Base-by-base conservation (phyloP, 495 filamentous ascomycete genomes). In the Amniculicola lignicola region DNA sequence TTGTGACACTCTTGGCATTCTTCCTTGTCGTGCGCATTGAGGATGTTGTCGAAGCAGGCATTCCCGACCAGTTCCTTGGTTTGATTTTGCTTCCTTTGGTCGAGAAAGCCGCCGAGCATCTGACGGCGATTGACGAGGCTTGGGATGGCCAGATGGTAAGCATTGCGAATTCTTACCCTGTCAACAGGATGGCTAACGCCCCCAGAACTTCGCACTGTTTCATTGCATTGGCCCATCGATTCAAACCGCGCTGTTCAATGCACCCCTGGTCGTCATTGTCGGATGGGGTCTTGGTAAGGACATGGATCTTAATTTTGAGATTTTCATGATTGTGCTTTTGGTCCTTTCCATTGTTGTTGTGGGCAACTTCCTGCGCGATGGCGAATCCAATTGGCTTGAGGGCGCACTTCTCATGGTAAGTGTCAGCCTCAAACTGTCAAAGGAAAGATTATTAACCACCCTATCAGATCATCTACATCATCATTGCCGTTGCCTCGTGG, bases 41-140 rank as follows among this genome's bases (percentile, higher is more conserved):
- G 46, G 77, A 70, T 61, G 83, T 96, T 6, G 89, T 95, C 12
- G 43, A 66, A 9, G 69, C 74, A 9, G 67, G 76, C 36, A 78
- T 96, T 9, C 83, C 81, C 0, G 91, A 96, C 63, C 81, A 54
- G 24, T 70, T 70, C 55, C 59, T 71, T 14, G 72, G 70, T 16
- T 58, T 74, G 24, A 76, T 76, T 39, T 72, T 89, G 2, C 75
- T 90, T 0, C 91, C 91, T 2, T 74, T 96, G 2, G 90, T 95
- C 6, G 91, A 96, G 65, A 96, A 96, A 67, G 86, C 85, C 0
- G 89, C 89, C 11, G 91, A 96, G 74, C 90, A 96, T 67, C 70
- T 95, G 31, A 95, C 87, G 0, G 88, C 90, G 9, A 71, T 96
- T 38, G 91, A 96, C 69, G 91, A 96, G 74, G 92, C 91, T 4